Percentiles rank a stretch among this genome's conserved stretches.
Conservation (phyloP, 106 monocot species). For the Agapanthus africanus region DNA sequence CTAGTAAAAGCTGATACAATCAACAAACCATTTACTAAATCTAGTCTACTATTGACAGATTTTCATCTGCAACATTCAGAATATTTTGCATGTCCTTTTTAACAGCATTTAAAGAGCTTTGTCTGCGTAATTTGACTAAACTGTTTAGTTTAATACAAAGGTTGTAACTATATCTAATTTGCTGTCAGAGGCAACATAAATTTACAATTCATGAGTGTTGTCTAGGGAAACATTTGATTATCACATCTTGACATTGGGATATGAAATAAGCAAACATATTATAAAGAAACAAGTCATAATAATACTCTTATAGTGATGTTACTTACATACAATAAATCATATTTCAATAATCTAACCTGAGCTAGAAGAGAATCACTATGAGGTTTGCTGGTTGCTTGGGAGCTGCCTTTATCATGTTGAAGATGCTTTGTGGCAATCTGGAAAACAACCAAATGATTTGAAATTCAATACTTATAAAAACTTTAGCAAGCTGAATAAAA, state of each 20-base stretch:
- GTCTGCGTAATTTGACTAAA: neutral
- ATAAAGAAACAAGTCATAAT: neutral
- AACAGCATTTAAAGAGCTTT: neutral
- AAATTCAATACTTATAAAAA: neutral
- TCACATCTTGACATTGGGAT: too few species aligned
- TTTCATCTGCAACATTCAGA: neutral
- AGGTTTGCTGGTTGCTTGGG: conserved; percentile 28
- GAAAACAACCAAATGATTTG: neutral
- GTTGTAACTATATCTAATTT: too few species aligned
- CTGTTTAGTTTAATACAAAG: too few species aligned
- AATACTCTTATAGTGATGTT: neutral
- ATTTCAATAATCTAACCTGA: conserved; percentile 22
- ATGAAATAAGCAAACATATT: neutral
- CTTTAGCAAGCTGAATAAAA: neutral
- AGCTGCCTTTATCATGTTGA: conserved; percentile 29
- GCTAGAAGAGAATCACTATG: conserved; percentile 38
- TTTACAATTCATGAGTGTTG: too few species aligned
- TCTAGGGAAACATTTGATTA: too few species aligned
- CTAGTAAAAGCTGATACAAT: neutral
- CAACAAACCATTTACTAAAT: neutral
- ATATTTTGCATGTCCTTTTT: neutral
- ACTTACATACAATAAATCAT: neutral
- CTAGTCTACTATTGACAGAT: neutral
- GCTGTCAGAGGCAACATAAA: too few species aligned
- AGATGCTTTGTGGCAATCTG: conserved; percentile 48